Evolutionary conservation across 192 early-diverging fungal species (phyloP).

Genomic region (Coemansia sp.): DNA sequence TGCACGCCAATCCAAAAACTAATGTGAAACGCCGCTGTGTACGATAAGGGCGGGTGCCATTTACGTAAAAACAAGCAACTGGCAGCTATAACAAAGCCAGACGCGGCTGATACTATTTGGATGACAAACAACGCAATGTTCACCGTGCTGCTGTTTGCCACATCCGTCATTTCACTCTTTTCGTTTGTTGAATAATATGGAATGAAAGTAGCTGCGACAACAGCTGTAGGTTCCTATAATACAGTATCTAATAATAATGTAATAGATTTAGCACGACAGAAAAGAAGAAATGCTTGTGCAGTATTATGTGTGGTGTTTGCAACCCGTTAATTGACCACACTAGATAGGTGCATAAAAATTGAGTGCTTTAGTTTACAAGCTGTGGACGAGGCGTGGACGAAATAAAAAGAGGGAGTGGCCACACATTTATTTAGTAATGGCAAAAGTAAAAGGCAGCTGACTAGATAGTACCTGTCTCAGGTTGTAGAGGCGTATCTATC

Average conservation of each 20-base stretch:
- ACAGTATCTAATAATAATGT: constrained; percentile 6
- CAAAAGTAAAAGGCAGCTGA: constrained; percentile 6
- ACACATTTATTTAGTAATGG: constrained; percentile 16
- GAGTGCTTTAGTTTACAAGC: not conserved
- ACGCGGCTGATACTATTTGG: constrained; percentile 42
- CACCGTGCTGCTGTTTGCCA: constrained; percentile 25
- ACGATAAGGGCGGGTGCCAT: constrained; percentile 49
- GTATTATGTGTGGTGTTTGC: constrained; percentile 5
- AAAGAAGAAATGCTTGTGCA: constrained; percentile 8
- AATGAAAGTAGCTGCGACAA: not conserved
- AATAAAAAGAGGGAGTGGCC: constrained; percentile 1
- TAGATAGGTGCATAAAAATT: constrained; percentile 3
- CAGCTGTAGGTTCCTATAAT: constrained; percentile 5
- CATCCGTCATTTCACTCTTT: constrained; percentile 27
- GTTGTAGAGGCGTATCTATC: not conserved
- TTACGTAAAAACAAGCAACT: constrained; percentile 44
- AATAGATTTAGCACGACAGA: not conserved
- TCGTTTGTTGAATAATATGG: not conserved
- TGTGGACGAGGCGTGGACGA: not conserved
- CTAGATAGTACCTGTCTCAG: not conserved
- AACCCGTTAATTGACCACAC: constrained; percentile 9
- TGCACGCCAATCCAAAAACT: constrained; percentile 54
- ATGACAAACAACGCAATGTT: constrained; percentile 46
- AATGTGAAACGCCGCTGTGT: constrained; percentile 47
- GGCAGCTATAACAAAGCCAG: constrained; percentile 43